phyloP scores from a whole-genome alignment of 1,139 yeast species.

The Saccharomycopsis hybrid region DNA sequence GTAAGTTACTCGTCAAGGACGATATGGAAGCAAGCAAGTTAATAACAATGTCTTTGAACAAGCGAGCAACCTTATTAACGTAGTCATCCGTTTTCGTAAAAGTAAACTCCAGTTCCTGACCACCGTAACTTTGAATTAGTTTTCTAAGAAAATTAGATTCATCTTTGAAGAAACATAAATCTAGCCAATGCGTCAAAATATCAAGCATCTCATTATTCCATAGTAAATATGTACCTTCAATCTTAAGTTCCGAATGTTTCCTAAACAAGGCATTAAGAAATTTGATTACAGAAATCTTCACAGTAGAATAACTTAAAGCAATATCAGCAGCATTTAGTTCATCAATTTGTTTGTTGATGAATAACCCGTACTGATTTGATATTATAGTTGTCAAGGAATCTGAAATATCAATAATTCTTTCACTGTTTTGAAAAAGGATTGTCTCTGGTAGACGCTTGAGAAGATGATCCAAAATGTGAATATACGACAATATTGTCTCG shows the following conservation, averaged over 20 bases:
- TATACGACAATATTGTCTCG: not conserved
- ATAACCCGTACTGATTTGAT: conserved; percentile 2
- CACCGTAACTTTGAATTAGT: not conserved
- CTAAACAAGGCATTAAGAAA: not conserved
- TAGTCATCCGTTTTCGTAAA: not conserved
- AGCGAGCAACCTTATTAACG: not conserved
- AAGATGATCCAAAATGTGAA: not conserved
- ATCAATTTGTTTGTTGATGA: not conserved
- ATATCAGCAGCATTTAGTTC: not conserved
- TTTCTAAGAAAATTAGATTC: conserved; percentile 1
- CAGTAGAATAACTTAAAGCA: not conserved
- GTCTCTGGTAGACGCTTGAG: conserved; percentile 2
- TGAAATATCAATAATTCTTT: not conserved
- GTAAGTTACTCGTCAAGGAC: conserved; percentile 5
- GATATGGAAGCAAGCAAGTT: conserved; percentile 2
- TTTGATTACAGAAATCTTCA: not conserved
- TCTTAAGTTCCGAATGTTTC: not conserved
- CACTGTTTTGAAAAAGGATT: conserved; percentile 4
- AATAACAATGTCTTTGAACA: conserved; percentile 6
- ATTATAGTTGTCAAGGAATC: not conserved
- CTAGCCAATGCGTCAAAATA: conserved; percentile 5
- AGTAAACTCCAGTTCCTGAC: no score
- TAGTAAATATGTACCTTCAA: conserved; percentile 6
- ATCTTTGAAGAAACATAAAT: conserved; percentile 7
- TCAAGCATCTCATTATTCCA: conserved; percentile 11